Evolutionary conservation across 169 alveolate genomes (phyloP), one percentile per base, ranked within the genome.

Genomic region (Miamiensis avidus): DNA sequence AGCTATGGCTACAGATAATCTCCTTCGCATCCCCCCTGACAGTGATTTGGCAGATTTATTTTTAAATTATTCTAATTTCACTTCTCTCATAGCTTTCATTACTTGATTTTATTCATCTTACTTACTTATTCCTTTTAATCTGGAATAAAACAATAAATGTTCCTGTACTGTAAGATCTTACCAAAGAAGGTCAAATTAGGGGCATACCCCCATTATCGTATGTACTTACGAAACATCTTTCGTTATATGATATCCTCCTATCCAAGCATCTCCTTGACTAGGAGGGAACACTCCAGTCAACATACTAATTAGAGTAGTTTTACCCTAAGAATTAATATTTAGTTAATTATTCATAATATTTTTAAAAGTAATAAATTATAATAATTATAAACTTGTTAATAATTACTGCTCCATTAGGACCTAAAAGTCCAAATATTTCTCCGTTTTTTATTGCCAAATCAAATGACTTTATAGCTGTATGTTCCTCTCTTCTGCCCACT

Each of bases 81-180:
- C 97, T 72, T 94, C 96, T 34, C 89, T 78, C 88, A 96, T 91
- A 1, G 96, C 95, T 85, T 84, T 85, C 34, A 84, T 84, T 0
- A 93, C 97, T 83, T 88, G 85, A 11, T 25, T n/a, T 33, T 88
- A 64, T 33, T 92, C 97, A 34, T 91, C 84, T 1, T 29, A 29
- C 28, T 89, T 89, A n/a, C 91, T 73, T 16, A 94, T 83, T 75
- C 97, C 98, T 88, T 96, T 95, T 31, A 95, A 78, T 72, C 97
- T 82, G n/a, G 97, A 96, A 91, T 95, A 97, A 88, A 96, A 95
- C 29, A 89, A 82, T 29, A 97, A 86, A 83, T 96, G 98, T 85
- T 97, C 98, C 83, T 93, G 95, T 0, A 96, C 98, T 1, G 99
- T 95, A 72, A 97, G 91, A 85, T 96, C 98, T n/a, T 89, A 91